These are phyloP conservation scores for Setaria italica DNA, from an alignment of 202 grass and related monocot species.

Conservation along the genomic window DNA sequence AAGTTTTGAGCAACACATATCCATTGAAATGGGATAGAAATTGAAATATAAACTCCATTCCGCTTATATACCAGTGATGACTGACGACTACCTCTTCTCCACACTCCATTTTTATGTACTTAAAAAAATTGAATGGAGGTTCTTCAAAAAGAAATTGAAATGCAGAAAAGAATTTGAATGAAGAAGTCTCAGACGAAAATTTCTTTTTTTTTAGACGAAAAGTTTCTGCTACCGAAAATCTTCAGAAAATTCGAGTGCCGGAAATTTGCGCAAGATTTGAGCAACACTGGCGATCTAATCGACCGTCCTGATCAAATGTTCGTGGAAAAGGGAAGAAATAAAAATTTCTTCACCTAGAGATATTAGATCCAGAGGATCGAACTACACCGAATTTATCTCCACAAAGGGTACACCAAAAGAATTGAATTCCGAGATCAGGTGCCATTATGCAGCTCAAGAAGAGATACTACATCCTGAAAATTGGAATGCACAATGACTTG, in stretches of 20 bases:
- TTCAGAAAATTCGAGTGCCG: too few species aligned
- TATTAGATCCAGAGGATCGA: background rate
- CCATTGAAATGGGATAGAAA: too few species aligned
- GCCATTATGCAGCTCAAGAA: background rate
- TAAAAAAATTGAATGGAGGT: background rate
- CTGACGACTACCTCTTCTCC: too few species aligned
- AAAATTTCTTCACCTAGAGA: background rate
- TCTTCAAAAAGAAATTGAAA: background rate
- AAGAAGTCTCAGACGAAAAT: too few species aligned
- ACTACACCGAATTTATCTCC: background rate
- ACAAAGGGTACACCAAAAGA: background rate
- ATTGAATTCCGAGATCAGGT: background rate
- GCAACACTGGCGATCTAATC: background rate
- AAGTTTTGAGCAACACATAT: too few species aligned
- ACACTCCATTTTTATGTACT: background rate
- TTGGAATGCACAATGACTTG: background rate
- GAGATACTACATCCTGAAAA: background rate
- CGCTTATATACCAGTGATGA: background rate
- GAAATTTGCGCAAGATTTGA: background rate
- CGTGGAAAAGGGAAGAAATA: background rate
- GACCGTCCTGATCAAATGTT: background rate
- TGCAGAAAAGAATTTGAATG: too few species aligned
- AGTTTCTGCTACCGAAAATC: too few species aligned
- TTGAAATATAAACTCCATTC: background rate
- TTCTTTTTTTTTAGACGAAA: too few species aligned